Evolutionary conservation across 2,329 filamentous ascomycete species (phyloP), one percentile per base, ranked within the genome.

Genomic region (Xylaria multiplex): DNA sequence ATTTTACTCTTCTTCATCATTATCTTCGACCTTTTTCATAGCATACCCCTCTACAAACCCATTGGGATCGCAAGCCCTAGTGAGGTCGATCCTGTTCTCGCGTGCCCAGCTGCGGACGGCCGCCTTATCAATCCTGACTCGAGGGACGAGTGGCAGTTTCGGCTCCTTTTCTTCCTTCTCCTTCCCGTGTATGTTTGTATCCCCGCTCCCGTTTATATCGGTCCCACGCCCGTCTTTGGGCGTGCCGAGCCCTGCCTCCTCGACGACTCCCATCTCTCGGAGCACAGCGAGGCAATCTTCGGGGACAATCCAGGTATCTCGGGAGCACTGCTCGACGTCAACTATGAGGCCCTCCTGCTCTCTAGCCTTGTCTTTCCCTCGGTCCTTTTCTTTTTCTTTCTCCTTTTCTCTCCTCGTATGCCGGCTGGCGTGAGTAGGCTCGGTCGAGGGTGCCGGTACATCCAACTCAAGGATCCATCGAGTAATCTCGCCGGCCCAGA

Each of bases 401-500:
- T 56, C 58, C 13, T 45, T 65, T 22, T 59, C 66, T 24, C 40
- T 64, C 43, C 56, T 64, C 1, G 62, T 27, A 13, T 53, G 37
- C 13, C 52, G 61, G n/a, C 35, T 11, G 8, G 43, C 14, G 42
- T 55, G 50, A 35, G 62, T 3, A 42, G 61, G 43, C 13, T 62
- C 53, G 6, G 65, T 43, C 27, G 70, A 59, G 37, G 77, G 70
- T 11, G 71, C 74, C 52, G 76, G 77, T n/a, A 86, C 69, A 19
- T 82, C 79, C 2, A 85, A 69, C 27, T 74, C 73, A 8, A 90
- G 76, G 7, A 90, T 71, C 85, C 86, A 92, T n/a, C 93, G 85
- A 6, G 90, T 90, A 68, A 97, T 89, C 71, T 96, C 92, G 49
- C 91, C 90, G 1, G 90, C 89, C 95, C 95, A 98, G 79, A 92